phyloP scores from a whole-genome alignment of 371 early-diverging fungal species.

The Batrachochytrium dendrobatidis region DNA sequence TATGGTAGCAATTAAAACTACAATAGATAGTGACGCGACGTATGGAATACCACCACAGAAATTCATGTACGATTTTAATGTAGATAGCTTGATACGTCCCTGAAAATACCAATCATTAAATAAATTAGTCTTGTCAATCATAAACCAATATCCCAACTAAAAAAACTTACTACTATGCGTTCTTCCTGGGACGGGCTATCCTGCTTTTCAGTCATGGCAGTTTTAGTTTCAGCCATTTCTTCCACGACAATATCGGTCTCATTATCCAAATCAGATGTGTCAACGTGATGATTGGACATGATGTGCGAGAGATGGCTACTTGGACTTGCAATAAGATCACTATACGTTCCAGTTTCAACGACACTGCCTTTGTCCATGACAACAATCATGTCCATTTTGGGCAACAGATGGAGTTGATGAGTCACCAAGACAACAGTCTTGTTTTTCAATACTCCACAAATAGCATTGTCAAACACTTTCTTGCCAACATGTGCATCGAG shows the following conservation, averaged over 20 bases:
- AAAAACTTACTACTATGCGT: no score
- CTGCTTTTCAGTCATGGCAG: no score
- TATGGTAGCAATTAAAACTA: background rate
- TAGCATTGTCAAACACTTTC: constrained; percentile 28
- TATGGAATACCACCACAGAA: background rate
- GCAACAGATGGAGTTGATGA: constrained; percentile 25
- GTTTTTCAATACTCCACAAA: constrained; percentile 12
- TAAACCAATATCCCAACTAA: no score
- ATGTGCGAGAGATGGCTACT: constrained; percentile 9
- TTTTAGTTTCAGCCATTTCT: no score
- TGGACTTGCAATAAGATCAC: constrained; percentile 11
- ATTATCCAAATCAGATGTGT: no score
- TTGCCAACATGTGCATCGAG: constrained; percentile 57
- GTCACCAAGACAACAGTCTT: constrained; percentile 30
- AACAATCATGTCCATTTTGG: constrained; percentile 19
- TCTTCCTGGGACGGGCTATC: no score
- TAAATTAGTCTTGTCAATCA: no score
- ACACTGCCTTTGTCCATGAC: constrained; percentile 19
- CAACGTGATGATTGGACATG: constrained; percentile 21
- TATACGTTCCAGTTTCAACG: constrained; percentile 15
- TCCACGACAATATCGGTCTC: no score
- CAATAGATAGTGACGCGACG: background rate
- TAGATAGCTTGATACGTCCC: background rate
- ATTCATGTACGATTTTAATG: background rate
- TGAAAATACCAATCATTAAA: constrained; percentile 2